phyloP scores from a whole-genome alignment of 2,329 filamentous ascomycete genomes.

The Coleophoma eucalyptorum region DNA sequence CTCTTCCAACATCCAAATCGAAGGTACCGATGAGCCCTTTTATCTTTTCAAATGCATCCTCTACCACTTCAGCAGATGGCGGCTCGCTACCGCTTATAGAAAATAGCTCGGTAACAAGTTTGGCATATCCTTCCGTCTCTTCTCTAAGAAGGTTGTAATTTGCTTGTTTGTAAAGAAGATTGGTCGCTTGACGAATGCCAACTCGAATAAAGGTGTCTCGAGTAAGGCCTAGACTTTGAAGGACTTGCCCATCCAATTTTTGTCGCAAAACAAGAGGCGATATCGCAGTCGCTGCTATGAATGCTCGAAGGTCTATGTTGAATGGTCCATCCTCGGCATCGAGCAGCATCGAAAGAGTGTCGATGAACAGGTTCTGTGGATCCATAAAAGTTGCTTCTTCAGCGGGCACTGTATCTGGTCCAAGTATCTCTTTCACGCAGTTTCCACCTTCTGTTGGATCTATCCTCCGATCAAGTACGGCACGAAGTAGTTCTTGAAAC shows the following conservation, averaged over 20 bases:
- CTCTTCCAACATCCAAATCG: conserved; percentile 91
- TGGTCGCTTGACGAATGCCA: conserved; percentile 86
- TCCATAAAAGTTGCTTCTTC: conserved; percentile 52
- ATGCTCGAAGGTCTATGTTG: conserved; percentile 53
- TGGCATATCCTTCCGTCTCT: conserved; percentile 95
- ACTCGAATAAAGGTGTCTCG: conserved; percentile 80
- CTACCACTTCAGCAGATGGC: conserved; percentile 71
- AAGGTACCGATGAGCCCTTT: conserved; percentile 96
- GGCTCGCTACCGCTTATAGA: conserved; percentile 76
- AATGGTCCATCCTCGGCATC: conserved; percentile 59
- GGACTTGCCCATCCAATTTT: conserved; percentile 73
- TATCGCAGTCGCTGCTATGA: conserved; percentile 71
- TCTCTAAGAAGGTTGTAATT: conserved; percentile 96
- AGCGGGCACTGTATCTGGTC: conserved; percentile 44
- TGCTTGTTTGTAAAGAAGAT: conserved; percentile 88
- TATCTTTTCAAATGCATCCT: conserved; percentile 84
- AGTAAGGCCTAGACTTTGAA: conserved; percentile 76
- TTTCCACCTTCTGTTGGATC: conserved; percentile 65
- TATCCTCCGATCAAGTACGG: conserved; percentile 67
- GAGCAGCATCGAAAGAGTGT: conserved; percentile 75
- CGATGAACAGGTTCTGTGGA: conserved; percentile 70
- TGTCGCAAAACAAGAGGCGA: conserved; percentile 70
- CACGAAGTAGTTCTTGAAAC: conserved; percentile 81
- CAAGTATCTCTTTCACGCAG: conserved; percentile 71
- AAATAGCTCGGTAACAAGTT: conserved; percentile 93